These are phyloP conservation scores for Talaromyces atroroseus DNA, from an alignment of 2,329 filamentous ascomycete species.

Conservation along the genomic window DNA sequence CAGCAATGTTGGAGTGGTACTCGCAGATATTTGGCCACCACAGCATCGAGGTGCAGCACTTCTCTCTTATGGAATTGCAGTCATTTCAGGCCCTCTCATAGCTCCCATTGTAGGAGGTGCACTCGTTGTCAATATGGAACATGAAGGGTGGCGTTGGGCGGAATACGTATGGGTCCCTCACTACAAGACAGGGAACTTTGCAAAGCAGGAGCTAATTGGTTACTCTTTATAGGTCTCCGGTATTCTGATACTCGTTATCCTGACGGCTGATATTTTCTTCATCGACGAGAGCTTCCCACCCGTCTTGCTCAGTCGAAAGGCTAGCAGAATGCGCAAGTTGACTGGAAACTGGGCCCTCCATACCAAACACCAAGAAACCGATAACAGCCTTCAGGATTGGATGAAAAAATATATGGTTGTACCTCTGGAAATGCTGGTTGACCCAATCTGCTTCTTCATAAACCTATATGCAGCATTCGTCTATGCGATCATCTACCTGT, in stretches of 20 bases:
- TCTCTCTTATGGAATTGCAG: not conserved
- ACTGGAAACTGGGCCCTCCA: conserved; percentile 45
- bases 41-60: conserved; percentile 4
- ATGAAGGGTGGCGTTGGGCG: not conserved
- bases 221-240: not conserved
- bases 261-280: not conserved
- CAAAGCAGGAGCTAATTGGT: not conserved
- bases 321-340: conserved; percentile 52
- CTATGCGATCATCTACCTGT: conserved; percentile 41
- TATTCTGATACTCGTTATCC: not conserved
- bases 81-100: not conserved
- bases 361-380: conserved; percentile 33
- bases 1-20: not conserved
- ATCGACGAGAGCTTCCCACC: conserved; percentile 31
- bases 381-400: conserved; percentile 23
- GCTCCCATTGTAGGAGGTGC: conserved; percentile 2
- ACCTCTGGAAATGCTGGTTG: conserved; percentile 30
- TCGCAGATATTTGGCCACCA: conserved; percentile 4
- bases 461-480: conserved; percentile 40
- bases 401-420: not conserved
- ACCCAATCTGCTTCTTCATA: conserved; percentile 23
- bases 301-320: conserved; percentile 53
- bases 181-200: not conserved
- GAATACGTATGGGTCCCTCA: not conserved
- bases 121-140: not conserved